Percentiles rank a stretch among this genome's conserved stretches.
Evolutionary conservation across 2,329 filamentous ascomycete species (phyloP).

Genomic region (Colletotrichum liriopes): DNA sequence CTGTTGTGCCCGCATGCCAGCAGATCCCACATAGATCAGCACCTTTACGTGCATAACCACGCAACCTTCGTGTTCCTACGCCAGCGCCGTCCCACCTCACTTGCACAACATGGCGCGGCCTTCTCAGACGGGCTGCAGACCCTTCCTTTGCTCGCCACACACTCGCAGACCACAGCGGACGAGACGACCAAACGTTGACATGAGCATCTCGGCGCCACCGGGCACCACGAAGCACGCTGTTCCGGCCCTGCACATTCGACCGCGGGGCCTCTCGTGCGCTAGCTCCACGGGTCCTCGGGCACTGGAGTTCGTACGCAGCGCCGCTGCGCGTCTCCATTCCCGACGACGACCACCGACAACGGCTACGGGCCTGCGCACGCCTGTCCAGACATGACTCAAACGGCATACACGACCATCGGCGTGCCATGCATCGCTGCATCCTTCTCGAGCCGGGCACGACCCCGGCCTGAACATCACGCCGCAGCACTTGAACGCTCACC

Average conservation of each 20-base stretch:
- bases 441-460: slow-evolving; percentile 9
- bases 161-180: not conserved
- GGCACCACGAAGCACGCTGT: not conserved
- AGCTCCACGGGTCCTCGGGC: not conserved
- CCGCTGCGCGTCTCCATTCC: no score
- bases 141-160: not conserved
- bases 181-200: slow-evolving; percentile 5
- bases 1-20: slow-evolving; percentile 10
- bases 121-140: slow-evolving; percentile 21
- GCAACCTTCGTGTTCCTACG: not conserved
- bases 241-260: not conserved
- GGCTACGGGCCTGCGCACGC: slow-evolving; percentile 11
- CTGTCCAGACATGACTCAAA: slow-evolving; percentile 37
- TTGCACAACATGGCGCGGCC: not conserved
- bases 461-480: slow-evolving; percentile 2
- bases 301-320: no score
- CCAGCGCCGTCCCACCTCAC: not conserved
- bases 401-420: not conserved
- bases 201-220: slow-evolving; percentile 20
- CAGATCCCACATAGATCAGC: slow-evolving; percentile 9
- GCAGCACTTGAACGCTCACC: slow-evolving; percentile 30
- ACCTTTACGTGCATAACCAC: not conserved
- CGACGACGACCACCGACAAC: not conserved
- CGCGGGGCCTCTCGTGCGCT: not conserved
- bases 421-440: slow-evolving; percentile 19